Evolutionary conservation across 495 filamentous ascomycete genomes (phyloP).

Genomic region (Bacidia rubella): DNA sequence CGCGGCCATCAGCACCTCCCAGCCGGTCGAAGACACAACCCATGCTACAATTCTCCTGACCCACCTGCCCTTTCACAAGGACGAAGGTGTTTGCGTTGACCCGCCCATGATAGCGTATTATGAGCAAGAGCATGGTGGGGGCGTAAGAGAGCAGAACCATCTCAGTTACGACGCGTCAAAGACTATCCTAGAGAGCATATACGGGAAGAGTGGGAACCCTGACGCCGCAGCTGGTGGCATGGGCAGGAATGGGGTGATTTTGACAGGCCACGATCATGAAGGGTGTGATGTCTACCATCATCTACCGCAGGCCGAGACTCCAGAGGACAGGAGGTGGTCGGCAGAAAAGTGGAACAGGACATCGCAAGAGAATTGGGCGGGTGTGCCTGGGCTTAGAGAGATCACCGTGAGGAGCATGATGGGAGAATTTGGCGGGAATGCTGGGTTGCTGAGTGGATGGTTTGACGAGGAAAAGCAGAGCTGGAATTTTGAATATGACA

Average conservation of each 20-base stretch:
- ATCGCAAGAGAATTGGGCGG: background rate
- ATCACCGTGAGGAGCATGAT: slow-evolving; percentile 98
- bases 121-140: slow-evolving; percentile 42
- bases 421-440: slow-evolving; percentile 83
- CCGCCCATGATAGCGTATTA: slow-evolving; percentile 64
- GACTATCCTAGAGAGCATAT: slow-evolving; percentile 63
- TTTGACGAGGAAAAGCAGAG: slow-evolving; percentile 54
- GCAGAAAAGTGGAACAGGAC: slow-evolving; percentile 16
- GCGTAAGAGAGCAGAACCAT: slow-evolving; percentile 85
- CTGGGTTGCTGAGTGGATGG: slow-evolving; percentile 77
- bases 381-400: slow-evolving; percentile 48
- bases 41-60: slow-evolving; percentile 76
- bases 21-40: slow-evolving; percentile 49
- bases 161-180: slow-evolving; percentile 52
- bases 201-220: slow-evolving; percentile 53
- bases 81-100: slow-evolving; percentile 71
- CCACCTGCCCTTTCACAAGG: slow-evolving; percentile 82
- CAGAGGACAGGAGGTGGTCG: slow-evolving; percentile 7
- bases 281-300: slow-evolving; percentile 84
- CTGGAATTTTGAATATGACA: slow-evolving; percentile 70
- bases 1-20: slow-evolving; percentile 48
- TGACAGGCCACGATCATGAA: slow-evolving; percentile 90
- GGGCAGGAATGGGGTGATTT: slow-evolving; percentile 58
- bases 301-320: slow-evolving; percentile 24
- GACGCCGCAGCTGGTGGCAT: slow-evolving; percentile 37